phyloP scores from a whole-genome alignment of 2,329 filamentous ascomycete genomes.

The Calycina herbarum region DNA sequence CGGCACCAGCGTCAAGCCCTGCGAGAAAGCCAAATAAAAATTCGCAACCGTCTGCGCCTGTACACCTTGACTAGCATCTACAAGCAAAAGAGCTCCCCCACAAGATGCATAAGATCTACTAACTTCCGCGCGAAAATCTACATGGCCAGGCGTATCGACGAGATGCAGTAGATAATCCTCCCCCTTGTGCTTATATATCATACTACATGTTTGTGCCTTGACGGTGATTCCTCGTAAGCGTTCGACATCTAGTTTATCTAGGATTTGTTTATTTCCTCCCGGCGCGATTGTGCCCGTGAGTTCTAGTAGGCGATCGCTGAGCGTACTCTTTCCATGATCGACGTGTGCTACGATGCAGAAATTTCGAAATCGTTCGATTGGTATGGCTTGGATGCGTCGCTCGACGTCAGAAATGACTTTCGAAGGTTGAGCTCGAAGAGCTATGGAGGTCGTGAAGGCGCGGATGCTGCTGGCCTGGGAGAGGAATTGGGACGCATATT shows the following conservation, averaged over 20 bases:
- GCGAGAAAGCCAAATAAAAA: constrained; percentile 95
- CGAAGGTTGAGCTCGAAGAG: constrained; percentile 31
- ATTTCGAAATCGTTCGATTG: constrained; percentile 80
- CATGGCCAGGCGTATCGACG: constrained; percentile 95
- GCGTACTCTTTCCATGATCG: constrained; percentile 96
- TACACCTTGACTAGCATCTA: constrained; percentile 94
- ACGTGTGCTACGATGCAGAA: constrained; percentile 99
- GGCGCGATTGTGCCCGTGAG: constrained; percentile 88
- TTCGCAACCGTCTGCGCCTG: constrained; percentile 98
- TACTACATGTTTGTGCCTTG: constrained; percentile 97
- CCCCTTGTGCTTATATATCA: constrained; percentile 87
- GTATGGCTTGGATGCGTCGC: constrained; percentile 68
- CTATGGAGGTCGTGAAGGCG: constrained; percentile 34
- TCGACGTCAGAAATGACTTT: constrained; percentile 48
- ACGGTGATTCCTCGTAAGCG: constrained; percentile 95
- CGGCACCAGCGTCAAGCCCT: constrained; percentile 82
- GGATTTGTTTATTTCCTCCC: constrained; percentile 87
- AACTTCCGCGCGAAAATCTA: constrained; percentile 96
- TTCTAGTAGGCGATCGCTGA: constrained; percentile 89
- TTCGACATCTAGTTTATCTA: constrained; percentile 97
- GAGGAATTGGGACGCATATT: constrained; percentile 34
- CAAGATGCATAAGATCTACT: constrained; percentile 95
- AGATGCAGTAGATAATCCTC: constrained; percentile 91
- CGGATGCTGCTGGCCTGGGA: constrained; percentile 14
- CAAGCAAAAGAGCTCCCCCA: constrained; percentile 85